Base-by-base conservation (phyloP, 805 yeast species). In the Gaillardinia entomophila region DNA sequence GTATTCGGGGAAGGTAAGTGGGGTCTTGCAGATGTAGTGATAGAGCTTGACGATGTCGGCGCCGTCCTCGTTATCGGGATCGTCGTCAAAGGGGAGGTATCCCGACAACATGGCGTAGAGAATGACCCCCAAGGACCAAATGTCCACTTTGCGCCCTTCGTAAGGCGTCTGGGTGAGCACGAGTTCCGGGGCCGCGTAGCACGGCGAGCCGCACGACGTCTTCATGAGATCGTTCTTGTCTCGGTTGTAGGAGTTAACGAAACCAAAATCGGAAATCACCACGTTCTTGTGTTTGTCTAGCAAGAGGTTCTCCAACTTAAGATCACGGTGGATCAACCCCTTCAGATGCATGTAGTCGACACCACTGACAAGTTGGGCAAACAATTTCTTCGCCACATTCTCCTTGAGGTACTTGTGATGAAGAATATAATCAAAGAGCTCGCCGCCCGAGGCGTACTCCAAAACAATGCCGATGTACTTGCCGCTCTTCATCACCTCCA, bases 361-460 rank as follows among this genome's bases (percentile, higher is more conserved):
- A 26, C 97, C 98, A 32, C 90, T 79, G 12, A 92, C 84, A 31
- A 92, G 68, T 58, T 92, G 98, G 4, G 97, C 88, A 68, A 92
- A 92, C 33, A 92, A 57, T 36, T 85, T 71, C 49, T 94, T 82
- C 1, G 97, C 97, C 35, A 76, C 73, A 16, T 82, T 69, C 51
- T 92, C 98, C 53, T 90, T 90, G 38, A 92, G 69, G 53, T 82
- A 80, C 51, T 90, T 78, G 53, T 89, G 87, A 43, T 80, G 83
- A 38, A 88, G 73, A 38, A 92, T 92, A 55, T 89, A 85, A 55
- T 89, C 96, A 52, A 92, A 92, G 40, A 92, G 74, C 57, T 92
- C 98, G 33, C 98, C 98, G 11, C 97, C 97, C 2, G 95, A 82
- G 2, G 97, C 97, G 59, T 90, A 92, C 51, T 92, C 97, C 36